Conservation (phyloP, 208 protist species). For the Spongospora subterranea region DNA sequence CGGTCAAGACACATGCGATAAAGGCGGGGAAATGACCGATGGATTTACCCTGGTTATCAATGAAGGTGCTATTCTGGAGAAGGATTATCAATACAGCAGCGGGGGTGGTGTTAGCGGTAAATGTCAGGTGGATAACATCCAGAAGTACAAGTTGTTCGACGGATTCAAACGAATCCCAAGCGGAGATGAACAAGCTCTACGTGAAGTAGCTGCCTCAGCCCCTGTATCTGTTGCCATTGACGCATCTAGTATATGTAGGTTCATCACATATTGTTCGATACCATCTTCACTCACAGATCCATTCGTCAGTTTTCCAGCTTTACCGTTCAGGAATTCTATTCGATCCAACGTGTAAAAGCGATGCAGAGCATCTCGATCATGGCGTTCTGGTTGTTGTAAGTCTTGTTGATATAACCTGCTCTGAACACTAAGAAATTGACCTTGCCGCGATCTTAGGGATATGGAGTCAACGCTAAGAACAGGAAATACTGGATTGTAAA, state of each 20-base stretch:
- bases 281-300: neutral
- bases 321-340: constrained; percentile 69
- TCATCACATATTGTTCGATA: neutral
- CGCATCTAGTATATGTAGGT: constrained; percentile 34
- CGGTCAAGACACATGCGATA: constrained; percentile 81
- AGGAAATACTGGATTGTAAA: constrained; percentile 60
- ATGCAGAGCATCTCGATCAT: constrained; percentile 58
- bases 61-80: constrained; percentile 66
- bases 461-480: neutral
- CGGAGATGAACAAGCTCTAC: constrained; percentile 61
- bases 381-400: constrained; percentile 68
- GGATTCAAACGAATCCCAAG: constrained; percentile 1
- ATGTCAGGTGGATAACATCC: neutral
- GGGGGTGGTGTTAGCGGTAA: neutral
- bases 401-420: too few species aligned
- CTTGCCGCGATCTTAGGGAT: too few species aligned
- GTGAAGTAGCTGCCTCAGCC: constrained; percentile 60
- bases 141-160: neutral
- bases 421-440: too few species aligned
- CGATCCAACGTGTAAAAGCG: neutral
- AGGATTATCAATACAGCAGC: constrained; percentile 72
- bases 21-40: constrained; percentile 86
- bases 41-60: constrained; percentile 73
- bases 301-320: constrained; percentile 65
- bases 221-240: constrained; percentile 69